phyloP scores from a whole-genome alignment of 768 basidiomycete species.

The Boletus eberwhitei region DNA sequence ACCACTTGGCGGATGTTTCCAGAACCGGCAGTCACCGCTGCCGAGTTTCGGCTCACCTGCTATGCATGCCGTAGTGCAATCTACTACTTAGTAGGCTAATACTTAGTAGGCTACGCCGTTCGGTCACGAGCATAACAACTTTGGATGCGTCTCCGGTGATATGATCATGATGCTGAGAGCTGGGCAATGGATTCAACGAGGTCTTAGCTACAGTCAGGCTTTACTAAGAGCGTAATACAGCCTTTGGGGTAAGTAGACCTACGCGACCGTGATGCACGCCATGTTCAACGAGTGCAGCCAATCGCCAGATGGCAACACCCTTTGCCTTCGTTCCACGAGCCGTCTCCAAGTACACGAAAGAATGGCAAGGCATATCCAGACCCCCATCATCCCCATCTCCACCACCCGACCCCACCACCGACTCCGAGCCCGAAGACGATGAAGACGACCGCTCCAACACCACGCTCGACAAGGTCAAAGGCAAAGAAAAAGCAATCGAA shows the following conservation, averaged over 20 bases:
- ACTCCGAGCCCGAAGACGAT: constrained; percentile 1
- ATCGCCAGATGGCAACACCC: constrained; percentile 18
- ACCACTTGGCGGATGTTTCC: too few relatives aligned
- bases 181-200: background rate
- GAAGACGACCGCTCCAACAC: background rate
- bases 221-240: background rate
- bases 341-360: constrained; percentile 36
- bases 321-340: constrained; percentile 50
- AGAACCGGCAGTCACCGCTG: too few relatives aligned
- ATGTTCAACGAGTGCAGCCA: too few relatives aligned
- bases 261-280: too few relatives aligned
- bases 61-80: too few relatives aligned
- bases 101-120: too few relatives aligned
- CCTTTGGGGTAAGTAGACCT: too few relatives aligned
- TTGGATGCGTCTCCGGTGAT: background rate
- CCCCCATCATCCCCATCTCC: constrained; percentile 2
- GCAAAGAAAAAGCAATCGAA: constrained; percentile 21
- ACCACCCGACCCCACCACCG: constrained; percentile 7
- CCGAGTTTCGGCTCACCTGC: too few relatives aligned
- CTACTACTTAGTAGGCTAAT: too few relatives aligned
- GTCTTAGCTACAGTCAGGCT: too few relatives aligned
- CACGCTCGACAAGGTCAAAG: constrained; percentile 24
- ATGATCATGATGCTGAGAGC: background rate
- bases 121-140: too few relatives aligned
- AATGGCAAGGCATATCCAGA: constrained; percentile 17